Base-by-base conservation (phyloP, 352 stramenopile genomes). In the Phytophthora multivora region DNA sequence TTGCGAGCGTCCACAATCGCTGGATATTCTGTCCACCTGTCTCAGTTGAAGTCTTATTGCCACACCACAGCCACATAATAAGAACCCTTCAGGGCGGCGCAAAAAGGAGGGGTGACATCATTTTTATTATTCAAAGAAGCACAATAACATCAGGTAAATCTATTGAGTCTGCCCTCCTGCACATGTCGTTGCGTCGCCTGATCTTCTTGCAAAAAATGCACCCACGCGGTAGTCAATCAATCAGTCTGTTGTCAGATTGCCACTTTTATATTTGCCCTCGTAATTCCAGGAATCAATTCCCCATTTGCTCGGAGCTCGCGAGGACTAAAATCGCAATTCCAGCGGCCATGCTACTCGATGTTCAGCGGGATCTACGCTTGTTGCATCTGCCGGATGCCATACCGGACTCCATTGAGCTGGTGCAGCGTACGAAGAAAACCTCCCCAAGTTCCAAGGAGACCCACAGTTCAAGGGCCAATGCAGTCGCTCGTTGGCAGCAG, bases 401-500 rank as follows among this genome's bases (percentile, higher is more conserved):
- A 4, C 19, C 41, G 4, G 28, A 55, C 42, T 25, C 39, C 0
- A 21, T 56, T 10, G 58, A 69, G 36, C 50, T 71, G 31, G 54
- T 71, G 7, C 53, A 59, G 28, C 40, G 33, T 21, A 10, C 51
- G 2, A 69, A 69, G 12, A 69, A 69, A 39, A 18, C 15, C 8
- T 10, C 8, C 11, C 5, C 21, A 31, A 43, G 26, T 35, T 18
- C 16, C 10, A 33, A n/a, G 2, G 21, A 28, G 31, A 13, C 31
- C 8, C 5, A 28, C 21, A 8, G 10, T 15, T 30, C 18, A 46
- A 39, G 21, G 11, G n/a, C 12, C 10, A 35, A 49, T 19, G 33
- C 56, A 31, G 39, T 40, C 0, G 54, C 47, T 16, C 60, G 57
- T 28, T 85, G 75, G 75, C 47, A 45, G 23, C 73, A 72, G 11